phyloP scores from a whole-genome alignment of 2,329 filamentous ascomycete species.

The Esteya vermicola region DNA sequence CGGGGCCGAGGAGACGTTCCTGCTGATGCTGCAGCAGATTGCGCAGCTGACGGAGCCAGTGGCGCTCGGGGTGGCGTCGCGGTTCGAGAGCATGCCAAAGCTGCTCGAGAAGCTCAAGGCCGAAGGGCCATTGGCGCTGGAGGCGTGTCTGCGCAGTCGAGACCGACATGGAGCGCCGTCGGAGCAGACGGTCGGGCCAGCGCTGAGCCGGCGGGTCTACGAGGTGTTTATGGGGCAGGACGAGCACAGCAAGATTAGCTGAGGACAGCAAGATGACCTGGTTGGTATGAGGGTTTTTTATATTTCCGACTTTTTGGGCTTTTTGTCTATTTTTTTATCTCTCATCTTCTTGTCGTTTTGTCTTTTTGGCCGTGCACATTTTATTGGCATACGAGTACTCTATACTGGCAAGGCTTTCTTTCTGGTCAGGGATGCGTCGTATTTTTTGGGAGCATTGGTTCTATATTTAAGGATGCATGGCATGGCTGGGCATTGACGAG shows the following conservation, averaged over 20 bases:
- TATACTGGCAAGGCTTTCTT: no score
- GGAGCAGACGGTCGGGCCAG: constrained; percentile 39
- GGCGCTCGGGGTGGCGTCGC: constrained; percentile 51
- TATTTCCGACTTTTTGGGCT: no score
- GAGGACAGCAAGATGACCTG: neutral
- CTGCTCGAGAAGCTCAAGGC: constrained; percentile 45
- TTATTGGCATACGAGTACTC: no score
- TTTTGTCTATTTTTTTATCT: no score
- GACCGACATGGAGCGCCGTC: constrained; percentile 43
- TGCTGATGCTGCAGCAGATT: constrained; percentile 65
- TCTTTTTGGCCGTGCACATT: no score
- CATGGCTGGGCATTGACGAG: no score
- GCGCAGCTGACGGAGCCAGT: constrained; percentile 56
- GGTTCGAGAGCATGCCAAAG: constrained; percentile 42
- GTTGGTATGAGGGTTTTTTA: no score
- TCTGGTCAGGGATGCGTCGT: no score
- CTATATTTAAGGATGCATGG: no score
- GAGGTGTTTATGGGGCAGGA: constrained; percentile 46
- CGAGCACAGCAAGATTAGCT: constrained; percentile 40
- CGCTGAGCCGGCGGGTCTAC: constrained; percentile 42
- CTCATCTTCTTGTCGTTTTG: no score
- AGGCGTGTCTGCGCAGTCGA: constrained; percentile 41
- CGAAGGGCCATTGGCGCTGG: constrained; percentile 46
- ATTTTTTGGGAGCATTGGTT: no score
- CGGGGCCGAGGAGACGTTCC: constrained; percentile 50